Base-by-base conservation (phyloP, 2,329 filamentous ascomycete species). In the Capronia americana region DNA sequence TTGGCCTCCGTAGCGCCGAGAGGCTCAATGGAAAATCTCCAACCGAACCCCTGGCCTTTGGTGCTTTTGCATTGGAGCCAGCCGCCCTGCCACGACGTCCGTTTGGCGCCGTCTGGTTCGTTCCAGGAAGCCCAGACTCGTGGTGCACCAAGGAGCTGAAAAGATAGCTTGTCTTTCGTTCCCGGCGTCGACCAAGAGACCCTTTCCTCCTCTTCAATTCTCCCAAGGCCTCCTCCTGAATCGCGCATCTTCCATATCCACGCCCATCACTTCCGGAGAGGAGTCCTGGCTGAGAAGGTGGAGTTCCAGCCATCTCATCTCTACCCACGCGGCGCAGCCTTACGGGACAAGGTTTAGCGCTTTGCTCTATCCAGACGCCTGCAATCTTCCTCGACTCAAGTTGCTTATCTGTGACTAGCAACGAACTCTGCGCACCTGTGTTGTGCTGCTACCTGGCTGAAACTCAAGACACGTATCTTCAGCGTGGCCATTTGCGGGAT, bases 271-370 rank as follows among this genome's bases (percentile, higher is more conserved):
- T n/a, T 44, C 38, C 7, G 17, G 5, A 44, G 26, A 8, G 48
- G 20, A 11, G 23, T 34, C 20, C 53, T 11, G 28, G n/a, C 53
- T 34, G 26, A n/a, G 38, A n/a, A n/a, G 17, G 38, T 44, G 38
- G 38, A 44, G 48, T 53, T 28, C 17, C 28, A 55, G 26, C 53
- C 11, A 34, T 55, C 28, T 55, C n/a, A n/a, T n/a, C n/a, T 30
- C 3, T 7, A 32, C 5, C 48, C 12, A 55, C 38, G 53, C 11
- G 1, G 8, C 8, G 11, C 59, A 32, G 58, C 53, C 57, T 61
- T 57, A 61, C 58, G 46, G 32, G 41, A 54, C 58, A 24, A 44
- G 58, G 53, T 65, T 51, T 65, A 65, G 63, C 63, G 54, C 57
- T 41, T 41, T 30, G 63, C 41, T 53, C 30, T 24, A 61, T 41